Percentiles rank a stretch among this genome's conserved stretches.
phyloP scores from a whole-genome alignment of 768 basidiomycete genomes.

The Tephrocybe sp. region DNA sequence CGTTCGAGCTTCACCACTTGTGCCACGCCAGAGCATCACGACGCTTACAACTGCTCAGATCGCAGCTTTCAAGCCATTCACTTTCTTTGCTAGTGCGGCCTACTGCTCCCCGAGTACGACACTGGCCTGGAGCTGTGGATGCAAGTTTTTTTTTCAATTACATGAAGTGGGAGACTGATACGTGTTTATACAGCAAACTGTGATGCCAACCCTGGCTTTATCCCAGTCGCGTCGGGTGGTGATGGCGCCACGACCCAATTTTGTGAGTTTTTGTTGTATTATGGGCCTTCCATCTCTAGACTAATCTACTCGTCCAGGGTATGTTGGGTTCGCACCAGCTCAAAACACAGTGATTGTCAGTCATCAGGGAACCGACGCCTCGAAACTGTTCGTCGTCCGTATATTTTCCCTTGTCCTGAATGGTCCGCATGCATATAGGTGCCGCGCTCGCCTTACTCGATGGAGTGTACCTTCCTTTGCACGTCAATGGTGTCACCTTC shows the following conservation, averaged over 20 bases:
- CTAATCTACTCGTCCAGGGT: conserved; percentile 13
- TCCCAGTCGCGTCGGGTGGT: conserved; percentile 45
- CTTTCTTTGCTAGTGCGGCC: conserved; percentile 48
- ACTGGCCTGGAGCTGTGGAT: conserved; percentile 51
- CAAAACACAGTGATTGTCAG: conserved; percentile 38
- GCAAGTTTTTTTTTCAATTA: conserved; percentile 25
- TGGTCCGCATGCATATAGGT: conserved; percentile 25
- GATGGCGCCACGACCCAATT: conserved; percentile 37
- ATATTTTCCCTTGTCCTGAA: not conserved
- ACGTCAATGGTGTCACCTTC: conserved; percentile 40
- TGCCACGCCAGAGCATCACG: conserved; percentile 33
- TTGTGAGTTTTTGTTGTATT: conserved; percentile 39
- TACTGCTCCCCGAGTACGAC: conserved; percentile 48
- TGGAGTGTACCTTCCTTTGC: conserved; percentile 52
- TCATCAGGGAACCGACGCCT: conserved; percentile 42
- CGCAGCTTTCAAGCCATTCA: conserved; percentile 43
- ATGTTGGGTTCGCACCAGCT: conserved; percentile 29
- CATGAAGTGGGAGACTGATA: not conserved
- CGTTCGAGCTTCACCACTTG: conserved; percentile 15
- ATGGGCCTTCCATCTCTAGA: too few species aligned
- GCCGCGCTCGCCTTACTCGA: conserved; percentile 58
- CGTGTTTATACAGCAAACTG: conserved; percentile 33
- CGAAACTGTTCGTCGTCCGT: conserved; percentile 29
- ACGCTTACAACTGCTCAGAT: conserved; percentile 41
- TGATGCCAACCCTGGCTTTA: conserved; percentile 38